Conservation (phyloP, 2,329 filamentous ascomycete genomes). For the Drechslerella dactyloides region DNA sequence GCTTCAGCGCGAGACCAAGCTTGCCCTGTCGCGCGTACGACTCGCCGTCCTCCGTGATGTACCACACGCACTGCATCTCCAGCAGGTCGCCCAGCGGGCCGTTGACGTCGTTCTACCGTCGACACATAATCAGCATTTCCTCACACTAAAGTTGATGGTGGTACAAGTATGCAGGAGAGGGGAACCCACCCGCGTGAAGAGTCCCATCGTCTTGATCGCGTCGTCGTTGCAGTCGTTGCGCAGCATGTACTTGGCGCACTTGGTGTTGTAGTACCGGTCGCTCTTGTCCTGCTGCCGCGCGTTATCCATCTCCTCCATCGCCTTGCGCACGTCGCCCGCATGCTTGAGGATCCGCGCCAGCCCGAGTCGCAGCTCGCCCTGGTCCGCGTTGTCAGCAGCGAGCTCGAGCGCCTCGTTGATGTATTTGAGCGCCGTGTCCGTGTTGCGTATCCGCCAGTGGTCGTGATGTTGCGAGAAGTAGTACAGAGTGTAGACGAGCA, state of each 20-base stretch:
- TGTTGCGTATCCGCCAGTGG: constrained; percentile 83
- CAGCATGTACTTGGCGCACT: constrained; percentile 94
- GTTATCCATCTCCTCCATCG: constrained; percentile 84
- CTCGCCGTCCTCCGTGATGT: constrained; percentile 90
- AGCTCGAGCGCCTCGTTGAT: constrained; percentile 83
- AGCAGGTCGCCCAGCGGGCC: constrained; percentile 88
- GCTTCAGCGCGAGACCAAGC: constrained; percentile 83
- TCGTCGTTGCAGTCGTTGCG: constrained; percentile 88
- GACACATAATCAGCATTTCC: constrained; percentile 8
- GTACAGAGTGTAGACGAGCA: constrained; percentile 75
- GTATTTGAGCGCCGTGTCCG: constrained; percentile 79
- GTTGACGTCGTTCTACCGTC: constrained; percentile 66
- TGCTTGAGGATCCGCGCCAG: constrained; percentile 96
- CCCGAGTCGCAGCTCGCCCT: constrained; percentile 82
- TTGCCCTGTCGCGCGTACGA: constrained; percentile 83
- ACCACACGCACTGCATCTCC: constrained; percentile 99
- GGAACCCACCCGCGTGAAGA: constrained; percentile 78
- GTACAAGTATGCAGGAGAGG: not conserved
- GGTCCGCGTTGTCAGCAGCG: constrained; percentile 73
- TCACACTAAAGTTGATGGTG: too few relatives aligned
- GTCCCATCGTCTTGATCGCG: constrained; percentile 83
- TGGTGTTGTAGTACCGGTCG: constrained; percentile 98
- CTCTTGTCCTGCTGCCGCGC: constrained; percentile 84
- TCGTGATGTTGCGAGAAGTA: constrained; percentile 98
- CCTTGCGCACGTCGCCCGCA: constrained; percentile 76